phyloP scores from a whole-genome alignment of 345 rosid species.

The Orychophragmus violaceus region DNA sequence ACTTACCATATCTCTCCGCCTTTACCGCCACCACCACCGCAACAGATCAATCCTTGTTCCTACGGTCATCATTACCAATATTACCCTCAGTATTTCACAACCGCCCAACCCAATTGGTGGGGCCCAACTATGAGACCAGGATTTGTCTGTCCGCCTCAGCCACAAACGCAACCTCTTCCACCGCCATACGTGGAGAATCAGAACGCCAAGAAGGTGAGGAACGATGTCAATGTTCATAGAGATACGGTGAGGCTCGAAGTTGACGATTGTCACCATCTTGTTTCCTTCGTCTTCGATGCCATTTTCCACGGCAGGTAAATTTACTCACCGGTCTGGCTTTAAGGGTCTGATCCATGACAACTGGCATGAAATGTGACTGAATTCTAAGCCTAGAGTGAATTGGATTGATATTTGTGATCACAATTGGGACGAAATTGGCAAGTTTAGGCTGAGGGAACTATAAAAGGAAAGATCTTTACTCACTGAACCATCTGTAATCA shows the following conservation, averaged over 20 bases:
- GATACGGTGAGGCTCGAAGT: conserved; percentile 57
- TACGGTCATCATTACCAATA: conserved; percentile 44
- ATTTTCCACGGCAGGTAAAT: conserved; percentile 74
- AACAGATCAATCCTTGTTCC: conserved; percentile 38
- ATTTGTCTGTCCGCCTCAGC: conserved; percentile 14
- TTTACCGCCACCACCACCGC: conserved; percentile 36
- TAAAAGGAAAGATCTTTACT: background rate
- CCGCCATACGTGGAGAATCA: conserved; percentile 63
- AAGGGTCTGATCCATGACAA: background rate
- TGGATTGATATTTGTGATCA: background rate
- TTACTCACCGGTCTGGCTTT: background rate
- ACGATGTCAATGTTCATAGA: conserved; percentile 83
- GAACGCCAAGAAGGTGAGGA: conserved; percentile 80
- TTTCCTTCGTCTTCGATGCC: conserved; percentile 87
- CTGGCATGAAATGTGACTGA: background rate
- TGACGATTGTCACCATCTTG: conserved; percentile 61
- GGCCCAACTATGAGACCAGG: conserved; percentile 31
- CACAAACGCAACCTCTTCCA: conserved; percentile 34
- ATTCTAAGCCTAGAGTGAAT: background rate
- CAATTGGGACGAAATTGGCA: background rate
- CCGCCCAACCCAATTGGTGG: conserved; percentile 57
- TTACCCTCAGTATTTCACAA: conserved; percentile 42
- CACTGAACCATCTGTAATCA: background rate
- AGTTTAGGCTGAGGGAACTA: background rate
- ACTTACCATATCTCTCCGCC: conserved; percentile 21